phyloP scores from a whole-genome alignment of 768 basidiomycete species.

The Boletus sensibilis region DNA sequence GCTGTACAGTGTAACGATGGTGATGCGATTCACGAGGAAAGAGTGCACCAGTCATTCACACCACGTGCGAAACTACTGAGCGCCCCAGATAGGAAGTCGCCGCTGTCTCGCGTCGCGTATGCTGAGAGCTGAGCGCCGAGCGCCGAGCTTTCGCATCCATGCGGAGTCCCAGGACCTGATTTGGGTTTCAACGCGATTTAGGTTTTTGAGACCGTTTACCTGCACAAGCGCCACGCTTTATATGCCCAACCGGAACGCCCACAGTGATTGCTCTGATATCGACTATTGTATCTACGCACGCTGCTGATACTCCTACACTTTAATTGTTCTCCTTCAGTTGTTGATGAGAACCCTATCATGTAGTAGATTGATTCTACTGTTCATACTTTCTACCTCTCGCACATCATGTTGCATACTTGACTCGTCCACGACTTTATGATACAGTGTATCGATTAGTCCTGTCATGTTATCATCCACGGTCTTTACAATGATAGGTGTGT shows the following conservation, averaged over 20 bases:
- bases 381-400: constrained; percentile 8
- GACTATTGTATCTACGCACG: neutral
- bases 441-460: constrained; percentile 33
- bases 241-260: neutral
- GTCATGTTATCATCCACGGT: neutral
- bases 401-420: neutral
- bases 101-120: constrained; percentile 23
- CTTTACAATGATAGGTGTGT: neutral
- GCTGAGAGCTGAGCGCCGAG: constrained; percentile 21
- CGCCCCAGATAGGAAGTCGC: constrained; percentile 25
- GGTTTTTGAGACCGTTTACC: neutral
- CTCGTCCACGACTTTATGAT: constrained; percentile 15
- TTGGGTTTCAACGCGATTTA: neutral
- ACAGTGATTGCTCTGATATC: neutral
- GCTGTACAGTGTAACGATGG: neutral
- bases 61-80: constrained; percentile 12
- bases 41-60: neutral
- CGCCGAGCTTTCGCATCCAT: constrained; percentile 19
- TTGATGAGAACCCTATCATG: constrained; percentile 1
- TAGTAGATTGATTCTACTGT: constrained; percentile 32
- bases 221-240: neutral
- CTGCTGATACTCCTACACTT: neutral
- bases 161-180: neutral
- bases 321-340: constrained; percentile 12
- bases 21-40: constrained; percentile 4